Evolutionary conservation across 176 grass and related monocot genomes (phyloP).

Genomic region (Cenchrus americanus): DNA sequence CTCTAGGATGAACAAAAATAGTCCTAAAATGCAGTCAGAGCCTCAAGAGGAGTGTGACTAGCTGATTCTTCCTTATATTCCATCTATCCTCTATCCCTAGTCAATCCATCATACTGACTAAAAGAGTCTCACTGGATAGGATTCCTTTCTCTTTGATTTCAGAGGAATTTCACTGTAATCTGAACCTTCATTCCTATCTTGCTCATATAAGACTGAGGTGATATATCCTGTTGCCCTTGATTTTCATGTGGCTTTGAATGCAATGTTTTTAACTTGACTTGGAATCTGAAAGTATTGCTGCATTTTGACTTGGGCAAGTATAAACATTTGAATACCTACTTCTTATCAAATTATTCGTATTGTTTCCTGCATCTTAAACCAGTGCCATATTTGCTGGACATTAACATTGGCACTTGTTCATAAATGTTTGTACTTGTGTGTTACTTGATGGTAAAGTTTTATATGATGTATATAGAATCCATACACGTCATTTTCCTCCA

Average conservation of each 20-base stretch:
- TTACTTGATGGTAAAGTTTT: too few species aligned
- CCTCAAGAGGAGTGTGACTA: background rate
- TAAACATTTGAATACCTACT: constrained; percentile 14
- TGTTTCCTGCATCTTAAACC: background rate
- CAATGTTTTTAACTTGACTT: background rate
- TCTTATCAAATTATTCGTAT: background rate
- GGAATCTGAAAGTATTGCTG: background rate
- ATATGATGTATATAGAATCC: too few species aligned
- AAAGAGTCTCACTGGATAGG: background rate
- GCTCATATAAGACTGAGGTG: background rate
- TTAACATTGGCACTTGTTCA: too few species aligned
- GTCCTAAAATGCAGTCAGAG: too few species aligned
- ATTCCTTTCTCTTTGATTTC: background rate
- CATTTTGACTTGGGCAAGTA: background rate
- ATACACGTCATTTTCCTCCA: too few species aligned
- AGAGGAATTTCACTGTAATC: background rate
- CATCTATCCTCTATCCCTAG: background rate
- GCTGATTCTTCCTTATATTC: background rate
- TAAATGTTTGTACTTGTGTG: too few species aligned
- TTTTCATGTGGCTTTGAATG: background rate
- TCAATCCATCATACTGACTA: background rate
- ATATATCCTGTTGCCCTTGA: background rate
- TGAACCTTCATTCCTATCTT: constrained; percentile 3
- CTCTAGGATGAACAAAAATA: too few species aligned
- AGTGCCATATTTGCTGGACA: constrained; percentile 18